A percentile compares a stretch with the other conserved stretches of the same genome.
Evolutionary conservation across 2,329 filamentous ascomycete genomes (phyloP).

Genomic region (Aspergillus ruber): DNA sequence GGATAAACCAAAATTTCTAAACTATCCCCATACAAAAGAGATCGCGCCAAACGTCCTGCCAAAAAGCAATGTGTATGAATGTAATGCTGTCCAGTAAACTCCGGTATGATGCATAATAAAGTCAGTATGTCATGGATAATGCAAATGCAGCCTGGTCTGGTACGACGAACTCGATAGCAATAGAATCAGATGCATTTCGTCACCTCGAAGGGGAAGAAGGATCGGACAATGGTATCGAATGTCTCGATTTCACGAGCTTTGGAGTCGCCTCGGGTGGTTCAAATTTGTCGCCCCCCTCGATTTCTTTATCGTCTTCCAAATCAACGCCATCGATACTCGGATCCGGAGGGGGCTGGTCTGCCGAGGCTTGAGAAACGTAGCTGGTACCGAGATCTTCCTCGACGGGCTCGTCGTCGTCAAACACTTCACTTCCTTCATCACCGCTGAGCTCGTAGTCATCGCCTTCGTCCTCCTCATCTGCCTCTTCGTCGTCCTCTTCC

Average conservation of each 20-base stretch:
- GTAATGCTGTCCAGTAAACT: constrained; percentile 5
- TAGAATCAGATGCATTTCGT: background rate
- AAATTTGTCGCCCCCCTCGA: constrained; percentile 16
- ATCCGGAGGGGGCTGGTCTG: constrained; percentile 44
- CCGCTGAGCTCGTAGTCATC: background rate
- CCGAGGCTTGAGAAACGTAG: constrained; percentile 31
- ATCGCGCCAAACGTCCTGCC: constrained; percentile 1
- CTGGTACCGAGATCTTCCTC: constrained; percentile 43
- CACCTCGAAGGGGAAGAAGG: background rate
- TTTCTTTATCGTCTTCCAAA: constrained; percentile 10
- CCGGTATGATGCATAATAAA: constrained; percentile 5
- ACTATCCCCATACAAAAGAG: background rate
- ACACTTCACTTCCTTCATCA: constrained; percentile 45
- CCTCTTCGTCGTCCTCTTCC: constrained; percentile 37
- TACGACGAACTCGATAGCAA: background rate
- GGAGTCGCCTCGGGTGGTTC: background rate
- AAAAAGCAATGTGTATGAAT: constrained; percentile 6
- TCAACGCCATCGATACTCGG: constrained; percentile 39
- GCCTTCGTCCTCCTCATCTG: constrained; percentile 48
- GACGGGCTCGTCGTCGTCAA: constrained; percentile 45
- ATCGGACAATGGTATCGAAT: background rate
- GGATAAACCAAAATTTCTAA: background rate
- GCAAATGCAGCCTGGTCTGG: constrained; percentile 1
- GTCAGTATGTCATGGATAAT: constrained; percentile 7
- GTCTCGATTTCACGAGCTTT: background rate